Conservation (phyloP, 2,329 filamentous ascomycete genomes). For the Sporothrix inflata region DNA sequence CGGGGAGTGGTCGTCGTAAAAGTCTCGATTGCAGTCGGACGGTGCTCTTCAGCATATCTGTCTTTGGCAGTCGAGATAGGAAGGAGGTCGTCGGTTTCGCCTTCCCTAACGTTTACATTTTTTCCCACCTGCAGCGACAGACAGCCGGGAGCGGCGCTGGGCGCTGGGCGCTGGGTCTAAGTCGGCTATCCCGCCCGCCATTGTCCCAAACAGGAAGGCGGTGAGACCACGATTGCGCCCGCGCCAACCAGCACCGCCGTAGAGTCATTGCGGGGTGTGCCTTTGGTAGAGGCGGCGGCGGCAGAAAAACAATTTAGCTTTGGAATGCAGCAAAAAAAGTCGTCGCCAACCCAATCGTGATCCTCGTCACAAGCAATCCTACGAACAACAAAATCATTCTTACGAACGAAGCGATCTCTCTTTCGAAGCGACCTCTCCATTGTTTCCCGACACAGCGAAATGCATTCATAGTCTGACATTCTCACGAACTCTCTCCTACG, state of each 20-base stretch:
- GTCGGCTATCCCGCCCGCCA: slow-evolving; percentile 7
- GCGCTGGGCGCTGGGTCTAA: slow-evolving; percentile 8
- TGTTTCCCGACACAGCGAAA: neutral
- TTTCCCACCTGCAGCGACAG: neutral
- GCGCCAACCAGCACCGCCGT: slow-evolving; percentile 23
- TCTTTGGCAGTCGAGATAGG: neutral
- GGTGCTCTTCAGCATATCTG: slow-evolving; percentile 13
- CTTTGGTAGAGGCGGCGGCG: neutral
- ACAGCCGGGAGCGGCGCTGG: neutral
- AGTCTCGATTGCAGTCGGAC: neutral
- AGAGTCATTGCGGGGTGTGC: slow-evolving; percentile 28
- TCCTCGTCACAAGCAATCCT: neutral
- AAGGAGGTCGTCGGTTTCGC: slow-evolving; percentile 3
- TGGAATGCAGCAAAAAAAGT: slow-evolving; percentile 22
- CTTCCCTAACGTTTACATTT: neutral
- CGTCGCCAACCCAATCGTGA: slow-evolving; percentile 25
- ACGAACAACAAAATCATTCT: neutral
- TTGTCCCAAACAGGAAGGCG: slow-evolving; percentile 26
- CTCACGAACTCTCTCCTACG: too few species aligned
- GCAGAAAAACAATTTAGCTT: slow-evolving; percentile 26
- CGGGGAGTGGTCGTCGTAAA: neutral
- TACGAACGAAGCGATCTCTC: neutral
- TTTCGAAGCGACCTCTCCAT: neutral
- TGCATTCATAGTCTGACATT: slow-evolving; percentile 6
- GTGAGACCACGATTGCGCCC: neutral